These are phyloP conservation scores for Xylariaceae sp. DNA, from an alignment of 2,329 filamentous ascomycete genomes.

Conservation along the genomic window DNA sequence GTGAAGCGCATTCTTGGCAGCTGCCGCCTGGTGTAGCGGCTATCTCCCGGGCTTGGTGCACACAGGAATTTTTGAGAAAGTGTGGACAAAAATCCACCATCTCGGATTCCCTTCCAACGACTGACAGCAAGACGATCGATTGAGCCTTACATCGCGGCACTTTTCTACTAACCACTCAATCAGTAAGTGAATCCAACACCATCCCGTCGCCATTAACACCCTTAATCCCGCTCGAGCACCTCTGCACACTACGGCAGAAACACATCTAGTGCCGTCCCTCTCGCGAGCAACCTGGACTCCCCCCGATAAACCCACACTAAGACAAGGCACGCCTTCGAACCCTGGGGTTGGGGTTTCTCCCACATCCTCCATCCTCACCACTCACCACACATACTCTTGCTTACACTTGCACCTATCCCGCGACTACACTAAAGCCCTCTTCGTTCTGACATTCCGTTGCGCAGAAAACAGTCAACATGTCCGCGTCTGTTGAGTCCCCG, in stretches of 20 bases:
- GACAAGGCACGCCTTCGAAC: conserved; percentile 3
- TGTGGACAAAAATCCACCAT: conserved; percentile 23
- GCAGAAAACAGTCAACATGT: conserved; percentile 17
- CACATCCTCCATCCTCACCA: neutral
- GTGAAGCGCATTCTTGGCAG: neutral
- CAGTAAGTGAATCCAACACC: conserved; percentile 18
- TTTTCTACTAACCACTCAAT: conserved; percentile 16
- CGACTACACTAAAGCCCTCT: neutral
- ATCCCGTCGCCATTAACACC: neutral
- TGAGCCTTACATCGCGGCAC: conserved; percentile 17
- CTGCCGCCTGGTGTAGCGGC: conserved; percentile 16
- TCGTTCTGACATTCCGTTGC: conserved; percentile 20
- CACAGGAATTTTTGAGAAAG: conserved; percentile 23
- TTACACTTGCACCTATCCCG: neutral
- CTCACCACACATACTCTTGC: conserved; percentile 4
- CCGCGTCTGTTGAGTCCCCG: conserved; percentile 71
- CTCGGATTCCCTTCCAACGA: conserved; percentile 22
- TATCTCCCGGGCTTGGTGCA: conserved; percentile 19
- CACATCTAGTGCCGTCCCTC: neutral
- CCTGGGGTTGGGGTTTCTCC: neutral
- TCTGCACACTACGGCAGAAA: neutral
- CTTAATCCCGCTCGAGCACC: neutral
- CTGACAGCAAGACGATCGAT: conserved; percentile 19
- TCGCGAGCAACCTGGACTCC: neutral
- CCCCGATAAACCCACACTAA: conserved; percentile 4